phyloP scores from a whole-genome alignment of 192 early-diverging fungal species.

The Podila minutissima region DNA sequence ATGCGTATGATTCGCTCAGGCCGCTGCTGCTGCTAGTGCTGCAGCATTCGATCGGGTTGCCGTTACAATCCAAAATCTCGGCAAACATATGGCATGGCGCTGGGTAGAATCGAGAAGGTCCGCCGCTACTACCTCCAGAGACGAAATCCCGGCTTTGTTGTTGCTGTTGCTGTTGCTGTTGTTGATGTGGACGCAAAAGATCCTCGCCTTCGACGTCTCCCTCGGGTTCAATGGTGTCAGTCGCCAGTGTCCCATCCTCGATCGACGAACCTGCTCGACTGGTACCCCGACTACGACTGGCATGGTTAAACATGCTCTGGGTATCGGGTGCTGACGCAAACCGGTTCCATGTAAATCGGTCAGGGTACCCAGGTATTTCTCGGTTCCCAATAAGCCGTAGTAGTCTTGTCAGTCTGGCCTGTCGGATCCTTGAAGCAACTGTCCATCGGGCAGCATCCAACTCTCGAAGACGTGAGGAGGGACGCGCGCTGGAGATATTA shows the following conservation, averaged over 20 bases:
- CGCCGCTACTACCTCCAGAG: not conserved
- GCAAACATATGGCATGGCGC: conserved; percentile 9
- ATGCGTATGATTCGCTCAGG: conserved; percentile 12
- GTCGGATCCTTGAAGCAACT: conserved; percentile 29
- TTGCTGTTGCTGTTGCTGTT: not conserved
- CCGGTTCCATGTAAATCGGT: conserved; percentile 11
- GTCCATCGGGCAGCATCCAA: conserved; percentile 26
- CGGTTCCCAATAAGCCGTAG: conserved; percentile 22
- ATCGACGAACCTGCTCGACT: conserved; percentile 21
- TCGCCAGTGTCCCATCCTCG: conserved; percentile 17
- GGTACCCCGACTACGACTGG: conserved; percentile 32
- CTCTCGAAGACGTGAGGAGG: conserved; percentile 6
- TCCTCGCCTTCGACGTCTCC: too few relatives aligned
- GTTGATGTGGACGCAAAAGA: not conserved
- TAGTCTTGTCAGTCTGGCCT: conserved; percentile 22
- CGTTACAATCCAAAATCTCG: conserved; percentile 40
- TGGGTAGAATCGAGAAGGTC: not conserved
- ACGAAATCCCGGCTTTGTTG: not conserved
- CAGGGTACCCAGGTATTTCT: conserved; percentile 12
- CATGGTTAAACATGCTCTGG: conserved; percentile 32
- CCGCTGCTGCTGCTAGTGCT: not conserved
- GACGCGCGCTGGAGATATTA: not conserved
- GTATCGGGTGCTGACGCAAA: conserved; percentile 14
- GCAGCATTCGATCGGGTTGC: conserved; percentile 31
- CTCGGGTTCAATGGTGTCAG: not conserved